phyloP scores from a whole-genome alignment of 306 rosid genomes.

The Sindora glabra region DNA sequence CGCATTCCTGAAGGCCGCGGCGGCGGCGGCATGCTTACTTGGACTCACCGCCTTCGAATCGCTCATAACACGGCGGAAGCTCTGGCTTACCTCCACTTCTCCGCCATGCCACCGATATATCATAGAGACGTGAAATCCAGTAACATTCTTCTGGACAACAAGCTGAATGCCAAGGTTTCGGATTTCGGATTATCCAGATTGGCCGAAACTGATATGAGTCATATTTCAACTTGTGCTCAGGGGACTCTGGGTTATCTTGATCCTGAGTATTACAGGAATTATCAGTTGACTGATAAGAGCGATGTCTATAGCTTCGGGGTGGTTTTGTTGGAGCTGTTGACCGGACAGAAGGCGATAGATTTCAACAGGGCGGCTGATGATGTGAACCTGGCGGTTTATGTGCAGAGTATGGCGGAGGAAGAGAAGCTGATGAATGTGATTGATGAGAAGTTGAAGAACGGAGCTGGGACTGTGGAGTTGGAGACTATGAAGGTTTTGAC shows the following conservation, averaged over 20 bases:
- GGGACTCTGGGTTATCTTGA: conserved; percentile 74
- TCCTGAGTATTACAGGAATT: conserved; percentile 67
- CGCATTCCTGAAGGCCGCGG: conserved; percentile 10
- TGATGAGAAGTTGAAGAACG: conserved; percentile 48
- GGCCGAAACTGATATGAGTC: conserved; percentile 76
- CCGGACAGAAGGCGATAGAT: conserved; percentile 69
- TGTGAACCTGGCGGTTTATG: conserved; percentile 73
- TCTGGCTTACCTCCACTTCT: conserved; percentile 66
- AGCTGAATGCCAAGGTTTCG: conserved; percentile 53
- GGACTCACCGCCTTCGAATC: conserved; percentile 53
- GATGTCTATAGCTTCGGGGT: conserved; percentile 75
- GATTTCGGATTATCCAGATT: conserved; percentile 69
- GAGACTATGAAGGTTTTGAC: conserved; percentile 77
- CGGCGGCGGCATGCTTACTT: conserved; percentile 14
- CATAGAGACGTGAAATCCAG: conserved; percentile 82
- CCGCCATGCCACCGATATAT: conserved; percentile 71
- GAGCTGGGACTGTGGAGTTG: conserved; percentile 40
- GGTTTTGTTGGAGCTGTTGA: conserved; percentile 57
- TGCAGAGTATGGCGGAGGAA: conserved; percentile 46
- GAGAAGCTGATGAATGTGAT: conserved; percentile 52
- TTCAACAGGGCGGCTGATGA: conserved; percentile 55
- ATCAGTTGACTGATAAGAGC: conserved; percentile 63
- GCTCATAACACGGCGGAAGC: conserved; percentile 65
- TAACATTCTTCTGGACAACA: conserved; percentile 52
- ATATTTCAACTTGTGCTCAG: conserved; percentile 75